Evolutionary conservation across 768 basidiomycete genomes (phyloP), one percentile per base, ranked within the genome.

Genomic region (Kwoniella botswanensis): DNA sequence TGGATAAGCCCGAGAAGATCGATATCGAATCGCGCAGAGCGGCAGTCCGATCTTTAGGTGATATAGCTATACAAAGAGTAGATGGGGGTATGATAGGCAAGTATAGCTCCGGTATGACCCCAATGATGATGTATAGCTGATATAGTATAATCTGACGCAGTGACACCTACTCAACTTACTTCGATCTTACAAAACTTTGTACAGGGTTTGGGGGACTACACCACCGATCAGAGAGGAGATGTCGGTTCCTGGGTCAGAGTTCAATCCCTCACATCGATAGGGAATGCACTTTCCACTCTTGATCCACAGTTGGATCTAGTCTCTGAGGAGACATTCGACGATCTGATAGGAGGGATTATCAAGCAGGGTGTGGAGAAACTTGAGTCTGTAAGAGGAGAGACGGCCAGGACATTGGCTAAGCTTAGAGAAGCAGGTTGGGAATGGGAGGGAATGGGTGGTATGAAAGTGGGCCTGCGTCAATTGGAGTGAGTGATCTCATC

Each of bases 231-330:
- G 80, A 90, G 96, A 74, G 96, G 96, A 4, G 97, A 99, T 80
- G 91, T 99, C 46, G 96, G 96, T 53, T 98, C 96, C 2, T 97
- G 94, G 94, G 88, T 94, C 63, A 92, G 96, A 72, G 87, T 92
- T 7, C 89, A 89, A 2, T 92, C 90, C 76, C 87, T 94, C 62
- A 86, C 86, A 57, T 90, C 91, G 11, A 84, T 94, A 5, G 75
- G 72, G 0, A 41, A 59, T n/a, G 60, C 71, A 1, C 6, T 71
- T 3, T 64, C 69, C 18, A n/a, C 50, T 13, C 43, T 72, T 18
- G 62, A 62, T 2, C 24, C 46, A 0, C 2, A 35, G 1, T 24
- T 29, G n/a, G 26, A 56, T 9, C 58, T 66, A 1, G 22, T 79
- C 17, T 21, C 62, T 22, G 61, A 69, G 3, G 56, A 55, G 4